phyloP scores from a whole-genome alignment of 805 yeast species.

The Clavispora carvajalis region DNA sequence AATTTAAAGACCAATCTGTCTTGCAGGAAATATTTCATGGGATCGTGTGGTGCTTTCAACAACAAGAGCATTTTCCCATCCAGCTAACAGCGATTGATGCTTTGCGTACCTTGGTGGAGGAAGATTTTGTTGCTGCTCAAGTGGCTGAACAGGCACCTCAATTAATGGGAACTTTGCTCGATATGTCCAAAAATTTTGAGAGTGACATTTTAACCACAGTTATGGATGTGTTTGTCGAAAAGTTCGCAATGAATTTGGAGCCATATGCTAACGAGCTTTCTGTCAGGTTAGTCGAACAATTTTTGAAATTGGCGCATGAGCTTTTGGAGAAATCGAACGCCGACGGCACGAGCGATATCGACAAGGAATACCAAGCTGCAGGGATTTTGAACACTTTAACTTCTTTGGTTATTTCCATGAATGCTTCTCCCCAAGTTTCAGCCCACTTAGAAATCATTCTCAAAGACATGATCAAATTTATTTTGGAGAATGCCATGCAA shows the following conservation, averaged over 20 bases:
- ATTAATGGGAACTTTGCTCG: constrained; percentile 39
- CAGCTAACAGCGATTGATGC: constrained; percentile 51
- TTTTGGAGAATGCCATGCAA: constrained; percentile 36
- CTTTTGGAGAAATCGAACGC: constrained; percentile 23
- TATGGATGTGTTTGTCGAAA: constrained; percentile 42
- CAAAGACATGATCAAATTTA: constrained; percentile 27
- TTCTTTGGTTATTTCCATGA: constrained; percentile 40
- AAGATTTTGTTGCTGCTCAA: constrained; percentile 36
- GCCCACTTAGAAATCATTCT: constrained; percentile 28
- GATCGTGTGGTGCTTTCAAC: constrained; percentile 35
- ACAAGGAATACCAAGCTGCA: constrained; percentile 41
- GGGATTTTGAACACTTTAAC: constrained; percentile 39
- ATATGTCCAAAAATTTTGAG: constrained; percentile 40
- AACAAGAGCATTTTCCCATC: constrained; percentile 42
- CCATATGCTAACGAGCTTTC: constrained; percentile 55
- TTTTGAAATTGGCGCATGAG: constrained; percentile 64
- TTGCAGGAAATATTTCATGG: constrained; percentile 39
- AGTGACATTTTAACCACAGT: constrained; percentile 40
- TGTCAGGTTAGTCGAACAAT: constrained; percentile 62
- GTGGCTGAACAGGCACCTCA: constrained; percentile 41
- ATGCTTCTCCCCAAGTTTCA: constrained; percentile 34
- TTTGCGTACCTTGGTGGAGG: constrained; percentile 39
- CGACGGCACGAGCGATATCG: constrained; percentile 15
- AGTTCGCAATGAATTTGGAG: constrained; percentile 36
- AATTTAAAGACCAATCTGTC: constrained; percentile 28